Conservation (phyloP, 768 basidiomycete species). For the Panaeolus cyanescens region DNA sequence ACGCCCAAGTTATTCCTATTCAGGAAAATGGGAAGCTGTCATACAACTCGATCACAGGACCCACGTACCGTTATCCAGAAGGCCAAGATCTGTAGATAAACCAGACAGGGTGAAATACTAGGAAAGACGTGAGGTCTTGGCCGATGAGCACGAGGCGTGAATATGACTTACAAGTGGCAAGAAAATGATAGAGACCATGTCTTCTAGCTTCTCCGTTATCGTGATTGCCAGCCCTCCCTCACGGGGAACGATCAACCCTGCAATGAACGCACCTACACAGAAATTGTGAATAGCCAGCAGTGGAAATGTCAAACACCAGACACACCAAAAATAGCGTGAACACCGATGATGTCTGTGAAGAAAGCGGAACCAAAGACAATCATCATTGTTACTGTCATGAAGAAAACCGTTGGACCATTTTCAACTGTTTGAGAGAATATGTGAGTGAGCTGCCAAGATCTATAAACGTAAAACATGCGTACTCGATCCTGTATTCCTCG, state of each 20-base stretch:
- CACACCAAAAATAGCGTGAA: conserved; percentile 87
- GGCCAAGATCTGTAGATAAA: conserved; percentile 82
- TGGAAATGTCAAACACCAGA: not conserved
- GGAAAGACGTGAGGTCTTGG: conserved; percentile 7
- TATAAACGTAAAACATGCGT: conserved; percentile 19
- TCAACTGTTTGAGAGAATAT: conserved; percentile 40
- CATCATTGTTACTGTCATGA: conserved; percentile 85
- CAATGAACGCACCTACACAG: conserved; percentile 71
- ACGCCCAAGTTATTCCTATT: conserved; percentile 83
- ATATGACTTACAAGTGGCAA: conserved; percentile 67
- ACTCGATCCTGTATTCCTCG: conserved; percentile 75
- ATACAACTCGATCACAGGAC: not conserved
- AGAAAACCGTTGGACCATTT: conserved; percentile 82
- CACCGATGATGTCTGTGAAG: conserved; percentile 92
- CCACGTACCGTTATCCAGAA: conserved; percentile 72
- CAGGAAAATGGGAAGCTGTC: not conserved
- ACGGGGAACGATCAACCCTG: conserved; percentile 81
- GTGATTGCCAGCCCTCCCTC: conserved; percentile 85
- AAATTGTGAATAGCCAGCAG: not conserved
- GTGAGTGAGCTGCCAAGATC: not conserved
- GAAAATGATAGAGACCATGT: conserved; percentile 89
- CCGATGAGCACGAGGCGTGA: not conserved
- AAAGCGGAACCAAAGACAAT: conserved; percentile 86
- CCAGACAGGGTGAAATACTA: conserved; percentile 95
- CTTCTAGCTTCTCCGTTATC: conserved; percentile 95